Base-by-base conservation (phyloP, 176 grass and related monocot genomes). In the Ananas comosus region DNA sequence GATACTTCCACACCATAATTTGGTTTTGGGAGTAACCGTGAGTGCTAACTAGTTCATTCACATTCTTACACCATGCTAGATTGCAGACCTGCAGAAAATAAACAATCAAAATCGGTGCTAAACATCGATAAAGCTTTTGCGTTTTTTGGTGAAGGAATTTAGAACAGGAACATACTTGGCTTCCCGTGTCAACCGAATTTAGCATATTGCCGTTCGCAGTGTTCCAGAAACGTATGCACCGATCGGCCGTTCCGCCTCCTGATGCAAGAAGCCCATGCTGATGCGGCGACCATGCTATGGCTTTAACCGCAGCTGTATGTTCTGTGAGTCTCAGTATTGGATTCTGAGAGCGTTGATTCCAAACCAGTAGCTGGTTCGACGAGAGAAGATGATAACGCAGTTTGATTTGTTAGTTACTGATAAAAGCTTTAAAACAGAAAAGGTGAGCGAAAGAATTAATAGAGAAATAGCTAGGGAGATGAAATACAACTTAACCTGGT, bases 1-100 rank as follows among this genome's bases (percentile, higher is more conserved):
- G 94, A 70, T 97, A 97, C 70, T 93, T 97, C 94, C 94, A 97
- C 72, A 97, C 89, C 94, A 97, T 97, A 70, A 97, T 97, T 80
- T 97, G 89, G 59, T 97, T 97, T 69, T 97, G 86, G 12, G 94
- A 97, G 70, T 97, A 97, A 13, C 94, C 94, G 75, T 97, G 94
- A 51, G 94, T 97, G 72, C 94, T 97, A 49, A 97, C 94, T 10
- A 97, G 48, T 70, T 97, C 94, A 77, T 92, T 97, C 29, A 89
- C 86, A 65, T 92, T 97, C 72, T 97, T 97, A 66, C 89, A 92
- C 94, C 94, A 97, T 23, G 89, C 89, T 51, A 97, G 82, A 77
- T 97, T 97, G 51, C 94, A 97, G 13, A 97, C 94, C 93, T 97
- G 72, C 28, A 79, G 78, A 49, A 42, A 76, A 18, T 61, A 57